These are phyloP conservation scores for Noccaea caerulescens DNA, from an alignment of 345 rosid species.

Conservation along the genomic window DNA sequence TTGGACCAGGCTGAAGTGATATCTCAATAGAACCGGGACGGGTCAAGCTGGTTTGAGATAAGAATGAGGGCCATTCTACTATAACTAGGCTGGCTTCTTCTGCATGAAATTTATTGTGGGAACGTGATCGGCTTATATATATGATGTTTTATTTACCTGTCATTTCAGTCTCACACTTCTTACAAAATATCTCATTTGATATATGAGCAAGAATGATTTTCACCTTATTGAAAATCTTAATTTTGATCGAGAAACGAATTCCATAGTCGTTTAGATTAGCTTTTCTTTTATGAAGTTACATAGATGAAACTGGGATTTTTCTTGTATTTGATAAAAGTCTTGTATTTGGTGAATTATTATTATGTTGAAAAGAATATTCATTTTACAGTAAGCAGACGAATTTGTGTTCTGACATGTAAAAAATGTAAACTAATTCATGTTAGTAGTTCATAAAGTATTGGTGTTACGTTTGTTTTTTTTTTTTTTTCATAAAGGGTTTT, in stretches of 20 bases:
- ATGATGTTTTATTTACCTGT: conserved; percentile 4
- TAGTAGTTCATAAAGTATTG: background rate
- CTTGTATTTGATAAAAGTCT: background rate
- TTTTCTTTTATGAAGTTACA: background rate
- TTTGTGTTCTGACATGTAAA: conserved; percentile 4
- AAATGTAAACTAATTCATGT: background rate
- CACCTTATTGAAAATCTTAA: background rate
- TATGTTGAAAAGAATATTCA: background rate
- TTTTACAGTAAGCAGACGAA: background rate
- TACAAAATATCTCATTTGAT: background rate
- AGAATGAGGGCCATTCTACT: conserved; percentile 37
- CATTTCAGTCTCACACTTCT: conserved; percentile 10
- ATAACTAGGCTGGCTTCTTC: conserved; percentile 37
- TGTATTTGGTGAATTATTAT: background rate
- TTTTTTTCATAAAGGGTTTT: too few species aligned
- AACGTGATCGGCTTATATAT: conserved; percentile 24
- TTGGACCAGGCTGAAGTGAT: conserved; percentile 32
- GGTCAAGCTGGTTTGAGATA: conserved; percentile 36
- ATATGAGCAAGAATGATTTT: background rate
- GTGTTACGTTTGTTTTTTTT: background rate
- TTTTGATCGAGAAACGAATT: background rate
- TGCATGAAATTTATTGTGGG: conserved; percentile 35
- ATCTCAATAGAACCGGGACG: conserved; percentile 28
- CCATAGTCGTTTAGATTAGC: background rate
- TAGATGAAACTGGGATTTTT: background rate